Evolutionary conservation across 495 filamentous ascomycete genomes (phyloP).

Genomic region (Aspergillus steynii): DNA sequence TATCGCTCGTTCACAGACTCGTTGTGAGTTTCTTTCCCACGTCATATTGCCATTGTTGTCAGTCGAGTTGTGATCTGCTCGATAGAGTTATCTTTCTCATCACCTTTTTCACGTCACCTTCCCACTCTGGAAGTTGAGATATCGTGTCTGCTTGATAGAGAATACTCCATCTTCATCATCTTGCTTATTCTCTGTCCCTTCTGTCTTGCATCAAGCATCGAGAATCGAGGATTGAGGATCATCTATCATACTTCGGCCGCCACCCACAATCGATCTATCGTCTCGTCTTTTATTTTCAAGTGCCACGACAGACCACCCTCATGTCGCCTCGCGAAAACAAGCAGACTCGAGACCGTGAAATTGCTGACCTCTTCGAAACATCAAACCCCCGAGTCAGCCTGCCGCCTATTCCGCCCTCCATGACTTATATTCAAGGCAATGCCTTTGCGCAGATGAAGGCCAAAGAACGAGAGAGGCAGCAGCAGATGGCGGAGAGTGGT

Average conservation of each 20-base stretch:
- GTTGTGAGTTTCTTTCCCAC: neutral
- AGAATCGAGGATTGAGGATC: no score
- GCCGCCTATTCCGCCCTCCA: neutral
- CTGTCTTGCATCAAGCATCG: no score
- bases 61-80: no score
- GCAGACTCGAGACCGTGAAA: neutral
- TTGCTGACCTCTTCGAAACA: neutral
- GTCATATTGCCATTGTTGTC: no score
- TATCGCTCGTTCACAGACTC: no score
- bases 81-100: neutral
- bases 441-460: conserved; percentile 33
- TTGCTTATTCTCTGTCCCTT: neutral
- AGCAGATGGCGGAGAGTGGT: neutral
- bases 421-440: conserved; percentile 27
- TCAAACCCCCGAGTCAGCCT: neutral
- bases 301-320: neutral
- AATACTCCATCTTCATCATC: neutral
- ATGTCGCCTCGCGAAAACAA: neutral
- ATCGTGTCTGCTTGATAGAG: neutral
- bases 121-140: neutral
- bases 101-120: neutral
- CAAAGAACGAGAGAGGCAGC: conserved; percentile 13
- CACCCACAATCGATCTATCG: neutral
- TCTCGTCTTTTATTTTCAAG: neutral
- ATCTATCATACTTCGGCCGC: no score